Evolutionary conservation across 345 rosid genomes (phyloP).

Genomic region (Eucalyptus albens): DNA sequence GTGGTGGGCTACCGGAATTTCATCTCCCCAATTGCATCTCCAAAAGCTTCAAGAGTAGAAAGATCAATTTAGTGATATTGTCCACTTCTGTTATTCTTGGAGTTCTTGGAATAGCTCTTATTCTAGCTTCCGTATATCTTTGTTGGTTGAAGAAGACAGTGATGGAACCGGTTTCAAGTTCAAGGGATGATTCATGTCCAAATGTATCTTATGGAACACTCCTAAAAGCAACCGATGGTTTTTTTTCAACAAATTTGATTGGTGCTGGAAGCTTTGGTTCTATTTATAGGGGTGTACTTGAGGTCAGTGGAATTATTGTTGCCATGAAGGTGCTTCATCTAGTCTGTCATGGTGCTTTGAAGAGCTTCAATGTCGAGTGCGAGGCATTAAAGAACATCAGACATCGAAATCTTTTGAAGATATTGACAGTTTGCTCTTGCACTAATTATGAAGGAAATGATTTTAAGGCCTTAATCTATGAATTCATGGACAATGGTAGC

Average conservation of each 20-base stretch:
- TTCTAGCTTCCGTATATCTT: background rate
- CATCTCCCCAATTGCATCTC: background rate
- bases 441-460: background rate
- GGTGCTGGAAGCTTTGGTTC: background rate
- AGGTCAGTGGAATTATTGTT: background rate
- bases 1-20: accelerated
- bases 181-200: background rate
- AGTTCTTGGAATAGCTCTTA: background rate
- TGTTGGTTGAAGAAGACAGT: background rate
- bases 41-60: background rate
- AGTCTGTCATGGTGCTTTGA: accelerated
- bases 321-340: background rate
- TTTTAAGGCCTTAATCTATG: background rate
- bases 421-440: background rate
- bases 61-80: background rate
- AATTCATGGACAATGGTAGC: background rate
- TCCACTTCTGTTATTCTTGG: background rate
- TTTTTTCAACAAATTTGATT: background rate
- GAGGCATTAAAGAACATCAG: background rate
- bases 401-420: background rate
- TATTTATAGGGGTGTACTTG: background rate
- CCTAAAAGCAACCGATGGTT: background rate
- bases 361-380: background rate
- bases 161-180: background rate
- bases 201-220: background rate